phyloP scores from a whole-genome alignment of 1,139 yeast genomes.

The Suhomyces bokatorum region DNA sequence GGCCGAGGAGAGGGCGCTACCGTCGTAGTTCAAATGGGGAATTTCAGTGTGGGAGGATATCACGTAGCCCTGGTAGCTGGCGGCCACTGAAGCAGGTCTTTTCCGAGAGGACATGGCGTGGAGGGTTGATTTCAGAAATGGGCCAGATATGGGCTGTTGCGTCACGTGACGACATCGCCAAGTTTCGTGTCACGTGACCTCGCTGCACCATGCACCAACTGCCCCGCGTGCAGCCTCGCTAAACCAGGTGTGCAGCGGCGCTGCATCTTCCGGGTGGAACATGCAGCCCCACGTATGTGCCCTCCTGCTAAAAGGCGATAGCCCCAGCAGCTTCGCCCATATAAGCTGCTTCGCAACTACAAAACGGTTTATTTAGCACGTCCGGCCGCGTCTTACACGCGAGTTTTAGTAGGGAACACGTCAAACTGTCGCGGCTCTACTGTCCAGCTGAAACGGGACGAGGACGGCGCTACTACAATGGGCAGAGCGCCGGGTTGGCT shows the following conservation, averaged over 20 bases:
- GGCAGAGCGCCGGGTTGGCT: no score
- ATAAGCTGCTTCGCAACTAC: no score
- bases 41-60: slow-evolving; percentile 2
- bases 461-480: no score
- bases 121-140: not conserved
- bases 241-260: no score
- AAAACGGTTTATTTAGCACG: no score
- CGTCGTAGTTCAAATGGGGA: not conserved
- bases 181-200: not conserved
- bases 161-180: not conserved
- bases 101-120: slow-evolving; percentile 2
- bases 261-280: not conserved
- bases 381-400: no score
- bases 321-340: no score
- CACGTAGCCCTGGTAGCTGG: slow-evolving; percentile 2
- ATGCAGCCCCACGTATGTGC: not conserved
- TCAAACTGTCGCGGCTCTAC: no score
- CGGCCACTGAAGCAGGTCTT: slow-evolving; percentile 2
- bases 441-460: no score
- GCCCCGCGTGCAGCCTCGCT: not conserved
- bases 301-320: no score
- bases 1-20: slow-evolving; percentile 6
- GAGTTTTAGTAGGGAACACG: no score
- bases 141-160: not conserved
- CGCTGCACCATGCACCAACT: not conserved